Percentiles rank a stretch among this genome's conserved stretches.
Conservation (phyloP, 352 stramenopile genomes). For the Phytophthora constricta region DNA sequence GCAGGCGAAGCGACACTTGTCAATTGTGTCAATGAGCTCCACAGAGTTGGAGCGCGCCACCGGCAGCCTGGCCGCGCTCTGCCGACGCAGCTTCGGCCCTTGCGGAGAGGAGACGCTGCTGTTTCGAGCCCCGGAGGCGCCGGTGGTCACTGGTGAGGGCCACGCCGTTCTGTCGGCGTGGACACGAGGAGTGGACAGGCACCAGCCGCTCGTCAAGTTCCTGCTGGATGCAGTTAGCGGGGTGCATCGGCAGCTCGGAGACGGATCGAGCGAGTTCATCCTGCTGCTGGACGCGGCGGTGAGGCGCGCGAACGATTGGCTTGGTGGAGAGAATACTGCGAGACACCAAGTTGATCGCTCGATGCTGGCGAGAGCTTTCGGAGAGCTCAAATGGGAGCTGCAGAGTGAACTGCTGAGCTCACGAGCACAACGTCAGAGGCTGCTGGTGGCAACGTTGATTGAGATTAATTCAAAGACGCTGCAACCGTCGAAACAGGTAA, state of each 20-base stretch:
- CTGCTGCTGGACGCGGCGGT: conserved; percentile 53
- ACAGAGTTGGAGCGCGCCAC: conserved; percentile 14
- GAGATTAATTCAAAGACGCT: conserved; percentile 19
- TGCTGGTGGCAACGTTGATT: conserved; percentile 21
- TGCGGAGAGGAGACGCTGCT: conserved; percentile 59
- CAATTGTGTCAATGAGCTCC: conserved; percentile 16
- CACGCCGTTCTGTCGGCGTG: conserved; percentile 56
- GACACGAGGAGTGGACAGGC: conserved; percentile 30
- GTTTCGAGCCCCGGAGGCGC: conserved; percentile 63
- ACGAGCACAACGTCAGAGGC: not conserved
- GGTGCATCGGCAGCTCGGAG: conserved; percentile 57
- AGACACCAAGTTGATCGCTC: conserved; percentile 10
- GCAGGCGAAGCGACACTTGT: conserved; percentile 20
- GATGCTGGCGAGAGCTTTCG: conserved; percentile 47
- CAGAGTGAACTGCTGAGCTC: conserved; percentile 22
- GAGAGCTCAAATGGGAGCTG: conserved; percentile 40
- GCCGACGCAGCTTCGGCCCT: conserved; percentile 53
- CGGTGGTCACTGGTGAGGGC: conserved; percentile 60
- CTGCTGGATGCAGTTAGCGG: conserved; percentile 57
- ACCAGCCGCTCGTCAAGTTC: conserved; percentile 45
- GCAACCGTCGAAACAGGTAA: conserved; percentile 31
- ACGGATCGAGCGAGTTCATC: conserved; percentile 67
- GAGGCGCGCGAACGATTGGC: conserved; percentile 10
- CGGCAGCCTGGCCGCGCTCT: conserved; percentile 42
- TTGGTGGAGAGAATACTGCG: conserved; percentile 1